Percentiles rank a stretch among this genome's conserved stretches.
These are phyloP conservation scores for Funneliformis mosseae DNA, from an alignment of 192 early-diverging fungal species.

Conservation along the genomic window DNA sequence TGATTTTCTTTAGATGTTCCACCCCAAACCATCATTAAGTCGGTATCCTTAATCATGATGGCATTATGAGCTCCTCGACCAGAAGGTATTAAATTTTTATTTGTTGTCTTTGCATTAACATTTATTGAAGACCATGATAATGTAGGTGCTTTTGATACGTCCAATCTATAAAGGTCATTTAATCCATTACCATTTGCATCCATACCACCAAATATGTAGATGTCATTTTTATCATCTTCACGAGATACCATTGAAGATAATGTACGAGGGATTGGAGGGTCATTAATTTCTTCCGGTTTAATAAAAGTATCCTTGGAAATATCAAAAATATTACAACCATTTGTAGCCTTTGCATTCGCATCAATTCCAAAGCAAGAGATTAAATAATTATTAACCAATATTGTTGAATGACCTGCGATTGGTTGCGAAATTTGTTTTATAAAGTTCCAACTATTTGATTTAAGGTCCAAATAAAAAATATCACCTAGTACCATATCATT, in stretches of 20 bases:
- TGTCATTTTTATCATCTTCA: neutral
- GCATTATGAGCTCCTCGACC: constrained; percentile 9
- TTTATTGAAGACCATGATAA: neutral
- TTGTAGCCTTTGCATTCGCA: neutral
- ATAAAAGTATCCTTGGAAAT: neutral
- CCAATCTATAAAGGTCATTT: constrained; percentile 22
- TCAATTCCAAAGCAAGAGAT: constrained; percentile 28
- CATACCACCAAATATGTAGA: constrained; percentile 25
- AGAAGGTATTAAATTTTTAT: constrained; percentile 21
- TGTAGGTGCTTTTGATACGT: neutral
- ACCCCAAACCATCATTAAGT: constrained; percentile 26
- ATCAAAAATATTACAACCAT: constrained; percentile 27
- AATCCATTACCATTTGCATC: neutral
- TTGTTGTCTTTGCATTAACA: neutral
- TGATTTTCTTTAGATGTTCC: neutral
- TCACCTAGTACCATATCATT: neutral
- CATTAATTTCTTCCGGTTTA: neutral
- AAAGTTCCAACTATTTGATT: neutral
- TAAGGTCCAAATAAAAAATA: constrained; percentile 8
- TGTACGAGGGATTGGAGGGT: constrained; percentile 2
- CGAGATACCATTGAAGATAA: neutral
- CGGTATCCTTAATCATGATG: neutral
- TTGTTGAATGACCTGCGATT: constrained; percentile 28
- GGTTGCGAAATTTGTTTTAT: neutral
- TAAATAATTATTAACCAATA: constrained; percentile 8